phyloP scores from a whole-genome alignment of 345 rosid species.

The Theobroma cacao region DNA sequence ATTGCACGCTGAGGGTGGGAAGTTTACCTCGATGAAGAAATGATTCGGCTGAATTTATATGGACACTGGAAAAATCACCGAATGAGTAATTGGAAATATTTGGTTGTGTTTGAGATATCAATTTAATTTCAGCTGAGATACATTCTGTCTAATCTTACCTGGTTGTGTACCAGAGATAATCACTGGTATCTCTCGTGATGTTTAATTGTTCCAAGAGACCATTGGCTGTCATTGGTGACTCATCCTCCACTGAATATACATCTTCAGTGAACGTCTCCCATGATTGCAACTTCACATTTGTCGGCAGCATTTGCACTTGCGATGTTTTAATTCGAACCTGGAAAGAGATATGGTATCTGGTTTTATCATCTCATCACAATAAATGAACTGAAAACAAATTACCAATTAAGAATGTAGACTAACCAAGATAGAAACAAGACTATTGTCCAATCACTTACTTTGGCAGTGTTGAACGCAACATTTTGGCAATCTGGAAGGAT shows the following conservation, averaged over 20 bases:
- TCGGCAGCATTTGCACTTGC: constrained; percentile 36
- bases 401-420: background rate
- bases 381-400: background rate
- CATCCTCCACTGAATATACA: constrained; percentile 32
- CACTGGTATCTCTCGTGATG: constrained; percentile 58
- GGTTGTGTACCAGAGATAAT: constrained; percentile 70
- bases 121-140: background rate
- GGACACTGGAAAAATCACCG: constrained; percentile 31
- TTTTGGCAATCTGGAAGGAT: constrained; percentile 83
- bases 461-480: constrained; percentile 69
- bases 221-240: constrained; percentile 30
- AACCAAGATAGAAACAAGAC: background rate
- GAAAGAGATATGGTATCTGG: background rate
- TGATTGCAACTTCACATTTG: constrained; percentile 23
- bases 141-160: constrained; percentile 32
- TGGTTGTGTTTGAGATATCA: background rate
- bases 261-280: constrained; percentile 62
- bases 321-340: constrained; percentile 43
- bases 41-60: constrained; percentile 46
- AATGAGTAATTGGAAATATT: background rate
- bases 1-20: constrained; percentile 56
- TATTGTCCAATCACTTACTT: constrained; percentile 32
- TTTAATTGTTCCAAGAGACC: constrained; percentile 69
- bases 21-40: constrained; percentile 39
- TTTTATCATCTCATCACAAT: background rate